Base-by-base conservation (phyloP, 352 stramenopile species). In the Pythium dissotocum region DNA sequence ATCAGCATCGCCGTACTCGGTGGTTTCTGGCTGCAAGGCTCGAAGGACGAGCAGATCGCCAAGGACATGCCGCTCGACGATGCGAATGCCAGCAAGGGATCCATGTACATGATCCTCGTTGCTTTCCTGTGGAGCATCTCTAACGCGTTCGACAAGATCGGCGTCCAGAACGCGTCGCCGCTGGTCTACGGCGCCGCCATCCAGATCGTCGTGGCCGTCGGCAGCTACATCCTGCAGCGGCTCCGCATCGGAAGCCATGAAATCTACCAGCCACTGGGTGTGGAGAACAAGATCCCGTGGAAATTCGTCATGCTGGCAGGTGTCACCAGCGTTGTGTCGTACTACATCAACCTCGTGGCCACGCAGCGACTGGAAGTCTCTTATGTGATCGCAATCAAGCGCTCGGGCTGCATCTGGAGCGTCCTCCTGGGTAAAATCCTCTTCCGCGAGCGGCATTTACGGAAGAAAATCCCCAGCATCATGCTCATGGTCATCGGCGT, bases 351-450 rank as follows among this genome's bases (percentile, higher is more conserved):
- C 69, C 78, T 93, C 51, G 76, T 92, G 52, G 83, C 85, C 30
- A 91, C 79, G 65, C 85, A 93, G 67, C 78, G 76, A 61, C 80
- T 93, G 26, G 83, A 93, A 49, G 82, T 93, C 18, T 92, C 85
- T 62, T 93, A 92, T 68, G 85, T 91, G 71, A 93, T 93, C 57
- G 85, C 85, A 6, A 93, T 93, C 77, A 93, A 93, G 71, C 83
- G 85, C 8, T 93, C 85, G 2, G 85, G 85, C 28, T 93, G 85
- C 71, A 92, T 93, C 61, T 93, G 85, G 85, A 93, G 83, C 67
- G 85, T 92, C 12, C 30, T 93, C 18, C 76, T 93, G 70, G 85
- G 85, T 14, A 76, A 76, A n/a, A 74, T 91, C 38, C 64, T 93
- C n/a, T 93, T 93, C 65, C 78, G 74, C 48, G 85, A 93, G 68